phyloP scores from a whole-genome alignment of 768 basidiomycete genomes.

The Cantharellus cinnabarinus region DNA sequence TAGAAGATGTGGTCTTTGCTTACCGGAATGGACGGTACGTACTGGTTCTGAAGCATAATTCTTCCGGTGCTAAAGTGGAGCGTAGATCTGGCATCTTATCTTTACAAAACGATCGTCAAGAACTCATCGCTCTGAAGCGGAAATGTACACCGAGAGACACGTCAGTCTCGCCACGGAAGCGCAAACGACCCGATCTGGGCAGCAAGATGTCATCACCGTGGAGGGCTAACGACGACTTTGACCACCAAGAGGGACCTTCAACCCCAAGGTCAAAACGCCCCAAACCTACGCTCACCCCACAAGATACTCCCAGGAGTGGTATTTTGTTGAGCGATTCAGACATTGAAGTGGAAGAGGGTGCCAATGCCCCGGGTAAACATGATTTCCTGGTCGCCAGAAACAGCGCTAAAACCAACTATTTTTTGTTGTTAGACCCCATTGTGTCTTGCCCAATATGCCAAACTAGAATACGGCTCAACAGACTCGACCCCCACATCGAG shows the following conservation, averaged over 20 bases:
- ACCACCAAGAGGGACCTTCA: too few relatives aligned
- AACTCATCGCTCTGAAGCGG: background rate
- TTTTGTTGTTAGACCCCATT: background rate
- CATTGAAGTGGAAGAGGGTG: too few relatives aligned
- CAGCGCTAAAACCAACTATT: too few relatives aligned
- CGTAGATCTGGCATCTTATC: background rate
- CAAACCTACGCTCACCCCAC: too few relatives aligned
- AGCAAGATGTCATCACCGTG: too few relatives aligned
- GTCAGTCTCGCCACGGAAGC: background rate
- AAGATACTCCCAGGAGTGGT: too few relatives aligned
- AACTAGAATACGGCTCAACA: background rate
- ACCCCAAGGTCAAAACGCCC: too few relatives aligned
- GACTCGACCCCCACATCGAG: background rate
- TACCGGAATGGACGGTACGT: conserved; percentile 53
- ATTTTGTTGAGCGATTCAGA: too few relatives aligned
- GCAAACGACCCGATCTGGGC: background rate
- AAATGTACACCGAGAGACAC: background rate
- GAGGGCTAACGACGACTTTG: too few relatives aligned
- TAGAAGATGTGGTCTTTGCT: conserved; percentile 49
- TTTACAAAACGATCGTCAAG: background rate
- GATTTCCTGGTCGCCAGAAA: too few relatives aligned
- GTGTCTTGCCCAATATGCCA: background rate
- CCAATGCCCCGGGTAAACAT: too few relatives aligned
- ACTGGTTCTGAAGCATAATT: background rate
- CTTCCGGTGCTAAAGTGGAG: background rate